These are phyloP conservation scores for Dactylellina parvicollis DNA, from an alignment of 2,329 filamentous ascomycete genomes.

Conservation along the genomic window DNA sequence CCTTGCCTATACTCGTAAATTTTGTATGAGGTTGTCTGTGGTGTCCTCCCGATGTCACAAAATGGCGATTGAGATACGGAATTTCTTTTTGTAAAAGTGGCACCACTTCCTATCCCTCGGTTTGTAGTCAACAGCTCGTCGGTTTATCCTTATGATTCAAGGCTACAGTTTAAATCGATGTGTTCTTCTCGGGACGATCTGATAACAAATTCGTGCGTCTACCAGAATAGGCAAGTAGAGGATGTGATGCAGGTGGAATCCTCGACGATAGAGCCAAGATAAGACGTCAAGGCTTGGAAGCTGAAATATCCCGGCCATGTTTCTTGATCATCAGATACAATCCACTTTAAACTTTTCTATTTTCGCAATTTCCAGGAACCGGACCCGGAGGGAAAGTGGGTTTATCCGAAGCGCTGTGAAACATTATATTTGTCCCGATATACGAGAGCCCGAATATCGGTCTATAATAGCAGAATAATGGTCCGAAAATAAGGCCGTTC, in stretches of 20 bases:
- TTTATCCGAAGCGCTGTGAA: constrained; percentile 2
- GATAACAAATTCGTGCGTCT: not conserved
- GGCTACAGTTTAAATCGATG: not conserved
- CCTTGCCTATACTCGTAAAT: too few species aligned
- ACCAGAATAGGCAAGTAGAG: constrained; percentile 8
- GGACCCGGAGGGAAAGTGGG: constrained; percentile 24
- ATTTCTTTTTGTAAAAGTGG: not conserved
- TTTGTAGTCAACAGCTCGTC: not conserved
- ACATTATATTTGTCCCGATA: constrained; percentile 22
- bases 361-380: constrained; percentile 5
- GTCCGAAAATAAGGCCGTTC: not conserved
- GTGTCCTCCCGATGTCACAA: not conserved
- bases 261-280: constrained; percentile 4
- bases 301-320: not conserved
- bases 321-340: constrained; percentile 23
- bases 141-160: not conserved
- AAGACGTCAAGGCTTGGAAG: not conserved
- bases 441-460: not conserved
- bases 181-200: constrained; percentile 8
- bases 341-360: not conserved
- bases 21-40: not conserved
- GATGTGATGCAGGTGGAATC: not conserved
- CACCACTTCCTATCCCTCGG: not conserved
- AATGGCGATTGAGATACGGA: not conserved
- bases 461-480: not conserved